Conservation (phyloP, 2,329 filamentous ascomycete genomes). For the Pseudocercospora cruenta region DNA sequence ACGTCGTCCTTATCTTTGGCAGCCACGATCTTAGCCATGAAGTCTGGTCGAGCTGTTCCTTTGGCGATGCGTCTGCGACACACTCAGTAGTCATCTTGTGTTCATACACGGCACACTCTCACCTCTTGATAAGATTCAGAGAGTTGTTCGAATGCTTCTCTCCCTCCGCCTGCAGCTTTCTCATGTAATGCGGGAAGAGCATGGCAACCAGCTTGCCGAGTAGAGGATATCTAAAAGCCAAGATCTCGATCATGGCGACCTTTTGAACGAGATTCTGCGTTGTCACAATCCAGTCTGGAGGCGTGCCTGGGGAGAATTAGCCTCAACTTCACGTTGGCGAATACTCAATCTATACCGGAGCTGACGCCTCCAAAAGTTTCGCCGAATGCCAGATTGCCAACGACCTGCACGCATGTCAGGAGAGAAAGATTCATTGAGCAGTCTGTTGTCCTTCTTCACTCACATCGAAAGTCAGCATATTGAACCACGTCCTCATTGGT, state of each 20-base stretch:
- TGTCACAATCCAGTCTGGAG: neutral
- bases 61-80: neutral
- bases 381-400: neutral
- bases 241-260: neutral
- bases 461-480: neutral
- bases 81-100: neutral
- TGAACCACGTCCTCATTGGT: neutral
- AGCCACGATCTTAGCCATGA: neutral
- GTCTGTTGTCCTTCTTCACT: neutral
- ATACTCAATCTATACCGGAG: neutral
- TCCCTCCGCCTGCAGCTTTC: neutral
- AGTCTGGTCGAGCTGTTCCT: neutral
- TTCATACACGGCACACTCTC: neutral
- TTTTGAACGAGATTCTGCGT: neutral
- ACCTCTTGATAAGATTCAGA: neutral
- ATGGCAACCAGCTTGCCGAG: neutral
- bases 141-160: neutral
- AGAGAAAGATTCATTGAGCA: neutral
- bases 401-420: neutral
- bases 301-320: neutral
- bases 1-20: neutral
- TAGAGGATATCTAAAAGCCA: neutral
- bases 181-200: neutral
- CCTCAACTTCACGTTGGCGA: neutral
- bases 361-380: neutral